Conservation (phyloP, 1,284 basidiomycete species). For the Tylopilus sp. region DNA sequence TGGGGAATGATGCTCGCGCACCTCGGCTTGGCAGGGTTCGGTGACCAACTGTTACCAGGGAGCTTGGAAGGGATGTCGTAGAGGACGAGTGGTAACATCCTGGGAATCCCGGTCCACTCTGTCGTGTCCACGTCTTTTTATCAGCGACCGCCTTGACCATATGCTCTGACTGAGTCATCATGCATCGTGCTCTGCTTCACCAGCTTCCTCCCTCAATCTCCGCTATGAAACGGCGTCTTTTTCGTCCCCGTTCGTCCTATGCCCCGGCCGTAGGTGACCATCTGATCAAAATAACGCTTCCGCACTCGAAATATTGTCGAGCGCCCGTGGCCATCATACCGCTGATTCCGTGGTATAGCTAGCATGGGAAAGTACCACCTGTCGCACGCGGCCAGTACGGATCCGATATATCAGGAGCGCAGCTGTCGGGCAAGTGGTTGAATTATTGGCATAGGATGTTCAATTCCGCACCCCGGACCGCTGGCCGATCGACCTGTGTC, state of each 20-base stretch:
- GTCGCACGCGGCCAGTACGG: too few species aligned
- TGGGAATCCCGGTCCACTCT: neutral
- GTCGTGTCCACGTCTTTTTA: neutral
- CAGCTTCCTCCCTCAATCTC: constrained; percentile 3
- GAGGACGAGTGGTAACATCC: constrained; percentile 25
- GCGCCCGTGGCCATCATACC: too few species aligned
- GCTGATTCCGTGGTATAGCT: too few species aligned
- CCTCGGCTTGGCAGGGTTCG: constrained; percentile 28
- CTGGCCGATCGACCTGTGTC: constrained; percentile 81
- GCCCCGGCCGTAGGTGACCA: neutral
- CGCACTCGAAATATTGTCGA: too few species aligned
- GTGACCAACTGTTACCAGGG: constrained; percentile 18
- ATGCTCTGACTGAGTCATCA: neutral
- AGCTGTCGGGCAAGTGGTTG: constrained; percentile 45
- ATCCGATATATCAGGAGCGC: constrained; percentile 84
- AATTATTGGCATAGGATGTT: constrained; percentile 2
- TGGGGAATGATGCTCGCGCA: neutral
- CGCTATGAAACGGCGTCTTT: neutral
- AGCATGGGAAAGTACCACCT: too few species aligned
- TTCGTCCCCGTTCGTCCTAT: neutral
- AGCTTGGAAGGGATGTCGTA: constrained; percentile 31
- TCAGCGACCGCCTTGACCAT: neutral
- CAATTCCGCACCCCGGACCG: constrained; percentile 76
- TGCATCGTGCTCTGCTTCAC: neutral
- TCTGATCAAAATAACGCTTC: too few species aligned